A percentile compares a stretch with the other conserved stretches of the same genome.
phyloP scores from a whole-genome alignment of 2,329 filamentous ascomycete genomes.

The Rugonectria rugulosa region DNA sequence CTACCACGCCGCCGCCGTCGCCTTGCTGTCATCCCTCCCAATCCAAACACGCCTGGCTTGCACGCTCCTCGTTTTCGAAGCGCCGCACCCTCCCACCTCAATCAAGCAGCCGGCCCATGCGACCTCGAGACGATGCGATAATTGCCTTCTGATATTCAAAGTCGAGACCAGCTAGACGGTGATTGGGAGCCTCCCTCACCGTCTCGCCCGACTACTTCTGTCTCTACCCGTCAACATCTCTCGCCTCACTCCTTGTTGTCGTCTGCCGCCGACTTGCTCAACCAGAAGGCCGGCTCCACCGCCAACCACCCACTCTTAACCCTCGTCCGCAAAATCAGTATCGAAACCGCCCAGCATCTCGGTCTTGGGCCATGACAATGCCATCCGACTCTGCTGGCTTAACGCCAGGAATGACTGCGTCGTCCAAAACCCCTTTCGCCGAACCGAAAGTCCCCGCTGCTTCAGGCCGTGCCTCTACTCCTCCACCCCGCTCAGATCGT shows the following conservation, averaged over 20 bases:
- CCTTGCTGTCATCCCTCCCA: background rate
- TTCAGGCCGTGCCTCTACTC: constrained; percentile 51
- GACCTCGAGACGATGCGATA: constrained; percentile 41
- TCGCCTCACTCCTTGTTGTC: background rate
- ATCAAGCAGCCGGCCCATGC: constrained; percentile 27
- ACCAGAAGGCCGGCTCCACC: constrained; percentile 8
- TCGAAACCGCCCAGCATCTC: constrained; percentile 17
- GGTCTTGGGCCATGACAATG: constrained; percentile 43
- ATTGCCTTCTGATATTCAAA: constrained; percentile 28
- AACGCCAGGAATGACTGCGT: constrained; percentile 42
- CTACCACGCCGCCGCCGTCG: no score
- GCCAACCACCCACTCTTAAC: constrained; percentile 1
- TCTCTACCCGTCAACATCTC: background rate
- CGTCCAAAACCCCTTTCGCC: constrained; percentile 44
- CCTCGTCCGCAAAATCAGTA: constrained; percentile 14
- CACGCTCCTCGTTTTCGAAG: constrained; percentile 24
- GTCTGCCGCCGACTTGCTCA: background rate
- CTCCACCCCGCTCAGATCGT: constrained; percentile 54
- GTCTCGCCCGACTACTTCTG: constrained; percentile 25
- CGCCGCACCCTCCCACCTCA: constrained; percentile 5
- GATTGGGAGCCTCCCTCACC: constrained; percentile 33
- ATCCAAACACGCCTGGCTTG: constrained; percentile 5
- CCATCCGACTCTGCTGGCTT: constrained; percentile 40
- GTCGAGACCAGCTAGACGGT: constrained; percentile 36
- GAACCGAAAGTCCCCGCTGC: constrained; percentile 42